Evolutionary conservation across 768 basidiomycete genomes (phyloP), one percentile per base, ranked within the genome.

Genomic region (Lactarius deliciosus): DNA sequence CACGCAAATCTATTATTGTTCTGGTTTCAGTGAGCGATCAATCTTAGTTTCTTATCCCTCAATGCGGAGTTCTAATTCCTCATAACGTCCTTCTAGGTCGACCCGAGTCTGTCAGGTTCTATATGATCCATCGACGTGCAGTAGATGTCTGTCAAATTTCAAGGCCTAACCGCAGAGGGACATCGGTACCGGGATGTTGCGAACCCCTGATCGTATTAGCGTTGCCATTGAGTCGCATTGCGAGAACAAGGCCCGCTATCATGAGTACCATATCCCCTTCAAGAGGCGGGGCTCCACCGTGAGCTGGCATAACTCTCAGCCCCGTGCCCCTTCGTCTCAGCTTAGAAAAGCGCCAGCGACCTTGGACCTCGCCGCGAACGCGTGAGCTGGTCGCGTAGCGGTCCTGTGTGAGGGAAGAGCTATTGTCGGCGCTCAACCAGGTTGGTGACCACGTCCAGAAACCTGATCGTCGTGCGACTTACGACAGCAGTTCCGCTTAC

Each of bases 51-150:
- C 40, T 40, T 30, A n/a, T 43, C 43, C 32, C n/a, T 36, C 32
- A 61, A n/a, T 25, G 47, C 40, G 47, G 38, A 54, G 28, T 65
- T 60, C 38, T 34, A 50, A 59, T 32, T 7, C 38, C n/a, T 54
- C 20, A 5, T 28, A 28, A 54, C 11, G 13, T 28, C 53, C 25
- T 30, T 20, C 18, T 56, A 6, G 54, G 54, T 56, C 54, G 30
- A 32, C 20, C 30, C 30, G 28, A 56, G 16, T 32, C 54, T 25
- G 11, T 61, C 47, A 38, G 5, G 32, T 61, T 56, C 30, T 56
- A 38, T 22, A 20, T 38, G 32, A 53, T 38, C 34, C 47, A 7
- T 22, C 25, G 41, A 32, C 36, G n/a, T 11, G 38, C 34, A 22
- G 55, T 45, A 11, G 9, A 36, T 45, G n/a, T 45, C 54, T 22